A percentile compares a stretch with the other conserved stretches of the same genome.
These are phyloP conservation scores for Diospyros kaki DNA, from an alignment of 148 eudicot species.

Conservation along the genomic window DNA sequence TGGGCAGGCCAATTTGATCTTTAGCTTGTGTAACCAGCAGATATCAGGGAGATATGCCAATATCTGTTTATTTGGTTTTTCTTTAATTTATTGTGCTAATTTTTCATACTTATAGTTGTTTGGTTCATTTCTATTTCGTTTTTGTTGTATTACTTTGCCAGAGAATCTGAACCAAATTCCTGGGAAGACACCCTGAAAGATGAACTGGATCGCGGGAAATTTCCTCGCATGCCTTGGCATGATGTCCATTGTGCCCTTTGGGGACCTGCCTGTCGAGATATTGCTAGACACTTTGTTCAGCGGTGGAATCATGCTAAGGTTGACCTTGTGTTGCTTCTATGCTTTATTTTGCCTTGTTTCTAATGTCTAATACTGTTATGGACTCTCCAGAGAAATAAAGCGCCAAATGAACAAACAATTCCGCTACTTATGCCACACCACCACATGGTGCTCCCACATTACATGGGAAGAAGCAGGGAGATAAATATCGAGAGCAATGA, in stretches of 20 bases:
- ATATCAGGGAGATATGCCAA: too few relatives aligned
- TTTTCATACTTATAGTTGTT: not conserved
- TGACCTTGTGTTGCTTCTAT: not conserved
- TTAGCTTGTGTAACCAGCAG: too few relatives aligned
- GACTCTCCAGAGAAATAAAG: slow-evolving; percentile 82
- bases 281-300: slow-evolving; percentile 97
- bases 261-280: slow-evolving; percentile 95
- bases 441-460: slow-evolving; percentile 98
- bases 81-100: not conserved
- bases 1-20: too few relatives aligned
- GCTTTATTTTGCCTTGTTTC: not conserved
- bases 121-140: not conserved
- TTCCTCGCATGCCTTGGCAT: slow-evolving; percentile 99
- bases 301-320: slow-evolving; percentile 99
- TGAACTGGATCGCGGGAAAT: slow-evolving; percentile 74
- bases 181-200: slow-evolving; percentile 98
- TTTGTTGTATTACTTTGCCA: slow-evolving; percentile 14
- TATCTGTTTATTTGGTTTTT: not conserved
- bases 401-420: slow-evolving; percentile 85
- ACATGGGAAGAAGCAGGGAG: slow-evolving; percentile 66
- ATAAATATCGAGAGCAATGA: slow-evolving; percentile 28
- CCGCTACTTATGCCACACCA: slow-evolving; percentile 96
- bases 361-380: slow-evolving; percentile 4
- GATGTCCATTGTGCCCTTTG: slow-evolving; percentile 97
- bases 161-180: slow-evolving; percentile 98